Evolutionary conservation across 257 asterid species (phyloP), one percentile per base, ranked within the genome.

Genomic region (Misopates orontium): DNA sequence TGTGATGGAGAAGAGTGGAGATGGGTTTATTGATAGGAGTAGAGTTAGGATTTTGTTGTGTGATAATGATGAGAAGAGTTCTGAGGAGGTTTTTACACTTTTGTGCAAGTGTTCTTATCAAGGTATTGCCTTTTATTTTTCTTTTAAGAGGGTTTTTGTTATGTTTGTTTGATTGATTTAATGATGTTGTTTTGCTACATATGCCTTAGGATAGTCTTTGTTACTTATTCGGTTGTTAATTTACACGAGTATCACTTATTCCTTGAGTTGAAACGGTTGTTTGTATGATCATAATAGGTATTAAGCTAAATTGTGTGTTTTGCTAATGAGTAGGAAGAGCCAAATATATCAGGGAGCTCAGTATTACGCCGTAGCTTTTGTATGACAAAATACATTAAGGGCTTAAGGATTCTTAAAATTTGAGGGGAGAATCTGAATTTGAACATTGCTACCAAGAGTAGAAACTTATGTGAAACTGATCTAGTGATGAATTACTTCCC

Each of bases 21-120:
- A 91, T 64, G 98, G 90, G 72, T 91, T 88, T 62, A 88, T 91
- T 14, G 98, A 91, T 79, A 79, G 96, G 87, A 88, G 95, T 70
- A 86, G 85, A 75, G 94, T 91, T 71, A 82, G 96, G 83, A 91
- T 91, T 77, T 77, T 91, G 85, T 79, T 91, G 63, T 91, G 96
- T 60, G 96, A 91, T 75, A 88, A 83, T 61, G 98, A 88, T 85
- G 79, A 77, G 62, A 86, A 79, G 60, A 88, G 95, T 67, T 83
- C 90, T 0, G 82, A 79, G 76, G 96, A 91, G 77, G 87, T 80
- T 51, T 56, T 85, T 63, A 80, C 85, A 24, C 96, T 91, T 69
- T 56, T 91, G 79, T 88, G 91, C 68, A 83, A 77, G 79, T 91
- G 98, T 72, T 88, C 95, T 45, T 91, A 91, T 76, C 96, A 88